Conservation (phyloP, 495 filamentous ascomycete species). For the Diplogelasinospora grovesii region DNA sequence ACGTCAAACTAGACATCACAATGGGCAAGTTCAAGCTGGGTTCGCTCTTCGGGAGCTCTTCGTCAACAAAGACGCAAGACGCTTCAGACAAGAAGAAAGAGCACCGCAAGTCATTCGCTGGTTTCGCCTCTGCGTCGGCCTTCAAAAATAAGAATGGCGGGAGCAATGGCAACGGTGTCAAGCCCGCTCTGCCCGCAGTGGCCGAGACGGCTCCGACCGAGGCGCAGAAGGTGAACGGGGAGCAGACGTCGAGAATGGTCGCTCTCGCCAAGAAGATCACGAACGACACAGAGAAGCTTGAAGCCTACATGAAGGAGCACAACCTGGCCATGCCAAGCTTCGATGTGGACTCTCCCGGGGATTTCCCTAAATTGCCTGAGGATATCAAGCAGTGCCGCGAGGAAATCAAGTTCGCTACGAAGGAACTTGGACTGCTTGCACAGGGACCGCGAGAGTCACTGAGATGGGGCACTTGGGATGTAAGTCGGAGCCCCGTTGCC, state of each 20-base stretch:
- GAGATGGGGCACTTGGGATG: constrained; percentile 37
- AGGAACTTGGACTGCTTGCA: constrained; percentile 34
- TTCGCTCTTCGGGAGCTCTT: constrained; percentile 23
- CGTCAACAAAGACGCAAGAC: constrained; percentile 18
- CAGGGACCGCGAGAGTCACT: constrained; percentile 35
- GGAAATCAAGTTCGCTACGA: constrained; percentile 33
- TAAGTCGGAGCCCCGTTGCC: too few species aligned
- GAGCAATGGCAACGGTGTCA: constrained; percentile 5
- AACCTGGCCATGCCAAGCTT: constrained; percentile 31
- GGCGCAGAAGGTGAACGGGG: too few species aligned
- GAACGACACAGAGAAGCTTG: constrained; percentile 33
- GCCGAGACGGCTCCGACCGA: neutral
- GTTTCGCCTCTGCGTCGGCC: constrained; percentile 11
- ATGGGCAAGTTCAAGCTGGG: constrained; percentile 31
- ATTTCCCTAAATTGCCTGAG: constrained; percentile 34
- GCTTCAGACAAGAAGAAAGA: constrained; percentile 30
- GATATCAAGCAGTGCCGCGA: constrained; percentile 28
- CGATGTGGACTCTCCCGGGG: constrained; percentile 28
- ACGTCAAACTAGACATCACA: too few species aligned
- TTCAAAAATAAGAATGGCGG: constrained; percentile 14
- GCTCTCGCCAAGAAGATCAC: constrained; percentile 33
- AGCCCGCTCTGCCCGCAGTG: neutral
- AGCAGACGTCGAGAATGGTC: constrained; percentile 26
- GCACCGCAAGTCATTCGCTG: constrained; percentile 22
- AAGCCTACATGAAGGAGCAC: constrained; percentile 32